Conservation (phyloP, 176 grass and related monocot genomes). For the Aegilops tauschii region DNA sequence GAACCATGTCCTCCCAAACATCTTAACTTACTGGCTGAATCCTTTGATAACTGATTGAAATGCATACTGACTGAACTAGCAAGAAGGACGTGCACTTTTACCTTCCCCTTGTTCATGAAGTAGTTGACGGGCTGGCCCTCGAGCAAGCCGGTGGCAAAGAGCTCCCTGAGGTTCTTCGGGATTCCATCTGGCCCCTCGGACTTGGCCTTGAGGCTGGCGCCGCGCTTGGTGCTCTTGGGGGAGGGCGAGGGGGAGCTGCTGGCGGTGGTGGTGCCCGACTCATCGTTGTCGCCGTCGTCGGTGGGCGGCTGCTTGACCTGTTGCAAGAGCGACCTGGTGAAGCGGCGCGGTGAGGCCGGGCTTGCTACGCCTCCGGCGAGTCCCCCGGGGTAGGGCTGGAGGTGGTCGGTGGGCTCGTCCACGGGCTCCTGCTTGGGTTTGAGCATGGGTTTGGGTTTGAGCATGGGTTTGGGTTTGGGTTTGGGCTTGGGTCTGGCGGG, state of each 20-base stretch:
- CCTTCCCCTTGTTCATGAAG: slow-evolving; percentile 67
- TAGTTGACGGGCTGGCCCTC: slow-evolving; percentile 89
- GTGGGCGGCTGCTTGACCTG: slow-evolving; percentile 7
- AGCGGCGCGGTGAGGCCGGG: slow-evolving; percentile 20
- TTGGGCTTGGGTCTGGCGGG: not conserved
- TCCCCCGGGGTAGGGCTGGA: not conserved
- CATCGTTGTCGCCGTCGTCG: not conserved
- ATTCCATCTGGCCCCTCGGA: not conserved
- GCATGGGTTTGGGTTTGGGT: not conserved
- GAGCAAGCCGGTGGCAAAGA: slow-evolving; percentile 81
- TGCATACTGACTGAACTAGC: not conserved
- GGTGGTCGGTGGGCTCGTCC: not conserved
- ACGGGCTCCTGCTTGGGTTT: not conserved
- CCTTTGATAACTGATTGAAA: not conserved
- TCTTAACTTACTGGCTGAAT: not conserved
- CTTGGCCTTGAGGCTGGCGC: not conserved
- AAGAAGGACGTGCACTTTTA: not conserved
- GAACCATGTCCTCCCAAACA: not conserved
- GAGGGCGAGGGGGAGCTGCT: slow-evolving; percentile 23
- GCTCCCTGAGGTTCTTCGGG: slow-evolving; percentile 65
- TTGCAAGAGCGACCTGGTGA: slow-evolving; percentile 61
- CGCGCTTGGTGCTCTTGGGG: not conserved
- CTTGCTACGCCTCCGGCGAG: not conserved
- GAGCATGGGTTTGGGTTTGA: not conserved
- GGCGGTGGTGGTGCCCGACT: slow-evolving; percentile 35